Evolutionary conservation across 306 rosid genomes (phyloP), one percentile per base, ranked within the genome.

Genomic region (Lupinus albus): DNA sequence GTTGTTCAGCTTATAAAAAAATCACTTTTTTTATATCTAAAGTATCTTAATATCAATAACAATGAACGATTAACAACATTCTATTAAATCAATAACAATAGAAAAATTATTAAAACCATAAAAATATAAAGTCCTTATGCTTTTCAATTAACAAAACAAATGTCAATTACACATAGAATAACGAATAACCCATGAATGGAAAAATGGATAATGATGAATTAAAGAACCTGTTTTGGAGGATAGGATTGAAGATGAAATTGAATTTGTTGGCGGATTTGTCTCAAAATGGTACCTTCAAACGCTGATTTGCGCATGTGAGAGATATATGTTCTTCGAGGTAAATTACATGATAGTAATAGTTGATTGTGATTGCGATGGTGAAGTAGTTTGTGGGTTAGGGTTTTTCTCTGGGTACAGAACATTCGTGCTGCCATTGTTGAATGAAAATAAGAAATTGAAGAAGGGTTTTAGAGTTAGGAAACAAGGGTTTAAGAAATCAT

Each of bases 241-340:
- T 78, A 76, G 47, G 83, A 59, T 63, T 88, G 88, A 30, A 90
- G 83, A 77, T 88, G 96, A 70, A 79, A 86, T 57, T 81, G 78
- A 51, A 93, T 88, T 75, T 93, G 97, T 36, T 47, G 75, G 32
- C 92, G 90, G 13, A 93, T 83, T 55, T 86, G 82, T 78, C 91
- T 84, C 59, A 76, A 73, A 67, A 93, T 79, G 81, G 76, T 82
- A 5, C 83, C 94, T 46, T 93, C 90, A 74, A 87, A 88, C 57
- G 96, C 90, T n/a, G 78, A 80, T 70, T 83, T 88, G 59, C 88
- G 90, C 95, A 86, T 85, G 20, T 88, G 86, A 0, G 87, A 82
- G 38, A 83, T 48, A 84, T 86, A 86, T 67, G 64, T 81, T 60
- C 96, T 83, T n/a, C 77, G 65, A n/a, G 44, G 13, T 4, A 61